Conservation (phyloP, 805 yeast genomes). For the Cyberlindnera amylophila region DNA sequence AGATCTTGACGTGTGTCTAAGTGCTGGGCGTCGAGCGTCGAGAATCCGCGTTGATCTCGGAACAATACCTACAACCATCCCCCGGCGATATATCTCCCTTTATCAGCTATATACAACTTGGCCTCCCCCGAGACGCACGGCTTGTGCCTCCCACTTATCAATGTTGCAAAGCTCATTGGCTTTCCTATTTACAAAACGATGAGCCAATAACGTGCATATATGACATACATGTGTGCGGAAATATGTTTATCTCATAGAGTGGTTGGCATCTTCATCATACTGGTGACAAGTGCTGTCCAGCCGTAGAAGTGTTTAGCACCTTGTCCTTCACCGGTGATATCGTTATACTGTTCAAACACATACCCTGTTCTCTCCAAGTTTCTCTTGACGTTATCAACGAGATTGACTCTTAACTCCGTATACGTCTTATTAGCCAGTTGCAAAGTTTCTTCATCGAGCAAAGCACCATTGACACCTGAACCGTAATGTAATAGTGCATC, state of each 20-base stretch:
- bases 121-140: no score
- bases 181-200: no score
- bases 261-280: slow-evolving; percentile 77
- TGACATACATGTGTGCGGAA: no score
- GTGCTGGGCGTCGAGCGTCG: no score
- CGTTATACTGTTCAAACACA: slow-evolving; percentile 90
- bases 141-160: no score
- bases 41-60: no score
- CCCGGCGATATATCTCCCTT: no score
- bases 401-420: slow-evolving; percentile 53
- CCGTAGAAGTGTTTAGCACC: slow-evolving; percentile 92
- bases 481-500: slow-evolving; percentile 64
- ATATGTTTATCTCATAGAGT: neutral
- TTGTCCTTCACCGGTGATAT: slow-evolving; percentile 64
- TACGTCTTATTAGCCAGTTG: slow-evolving; percentile 47
- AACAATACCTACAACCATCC: no score
- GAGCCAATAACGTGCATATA: no score
- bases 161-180: no score
- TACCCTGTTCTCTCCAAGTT: slow-evolving; percentile 75
- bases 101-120: no score
- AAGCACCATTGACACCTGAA: slow-evolving; percentile 20
- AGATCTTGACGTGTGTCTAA: no score
- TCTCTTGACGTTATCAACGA: slow-evolving; percentile 64
- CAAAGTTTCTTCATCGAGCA: slow-evolving; percentile 29
- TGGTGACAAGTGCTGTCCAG: slow-evolving; percentile 82